Conservation (phyloP, 1,284 basidiomycete genomes). For the Leccinum griseonigrum region DNA sequence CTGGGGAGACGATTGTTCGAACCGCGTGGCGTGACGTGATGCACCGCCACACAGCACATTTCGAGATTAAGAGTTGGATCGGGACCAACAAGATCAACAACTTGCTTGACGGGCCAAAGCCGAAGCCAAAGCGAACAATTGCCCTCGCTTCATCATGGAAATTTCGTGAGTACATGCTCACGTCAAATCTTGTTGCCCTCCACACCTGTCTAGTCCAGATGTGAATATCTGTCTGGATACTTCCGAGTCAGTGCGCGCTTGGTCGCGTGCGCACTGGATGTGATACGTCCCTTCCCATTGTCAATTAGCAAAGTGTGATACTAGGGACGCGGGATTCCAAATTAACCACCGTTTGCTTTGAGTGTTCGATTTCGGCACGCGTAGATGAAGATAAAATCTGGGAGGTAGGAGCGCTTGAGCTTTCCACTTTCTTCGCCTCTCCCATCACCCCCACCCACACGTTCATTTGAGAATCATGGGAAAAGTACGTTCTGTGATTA, state of each 20-base stretch:
- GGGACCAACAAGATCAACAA: background rate
- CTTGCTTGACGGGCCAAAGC: background rate
- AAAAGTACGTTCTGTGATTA: background rate
- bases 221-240: no score
- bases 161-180: background rate
- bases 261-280: no score
- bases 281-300: no score
- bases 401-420: background rate
- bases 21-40: background rate
- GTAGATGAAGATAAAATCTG: background rate
- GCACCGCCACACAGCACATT: background rate
- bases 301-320: no score
- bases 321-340: no score
- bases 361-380: background rate
- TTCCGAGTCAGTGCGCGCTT: no score
- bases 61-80: background rate
- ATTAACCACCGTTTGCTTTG: background rate
- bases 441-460: background rate
- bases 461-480: background rate
- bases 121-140: background rate
- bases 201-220: no score
- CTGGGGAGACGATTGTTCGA: no score
- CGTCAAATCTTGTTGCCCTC: no score
- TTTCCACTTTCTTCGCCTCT: background rate
- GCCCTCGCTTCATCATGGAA: no score